Percentiles rank a stretch among this genome's conserved stretches.
phyloP scores from a whole-genome alignment of 306 rosid species.

The Geum urbanum region DNA sequence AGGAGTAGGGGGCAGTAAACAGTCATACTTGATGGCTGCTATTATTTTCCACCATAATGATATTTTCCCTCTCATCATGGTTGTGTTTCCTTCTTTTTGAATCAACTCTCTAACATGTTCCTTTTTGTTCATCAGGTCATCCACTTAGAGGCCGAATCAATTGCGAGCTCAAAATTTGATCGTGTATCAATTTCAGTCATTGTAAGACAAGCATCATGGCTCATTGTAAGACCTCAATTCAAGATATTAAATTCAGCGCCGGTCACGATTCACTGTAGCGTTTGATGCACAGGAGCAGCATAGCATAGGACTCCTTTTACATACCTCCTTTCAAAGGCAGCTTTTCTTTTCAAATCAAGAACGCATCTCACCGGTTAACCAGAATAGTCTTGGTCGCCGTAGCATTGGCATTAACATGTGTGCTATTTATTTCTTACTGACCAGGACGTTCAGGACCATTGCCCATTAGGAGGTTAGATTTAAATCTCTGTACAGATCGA shows the following conservation, averaged over 20 bases:
- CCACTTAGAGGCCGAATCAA: slow-evolving; percentile 17
- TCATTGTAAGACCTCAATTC: neutral
- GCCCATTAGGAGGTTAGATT: neutral
- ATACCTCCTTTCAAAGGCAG: neutral
- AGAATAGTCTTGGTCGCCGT: neutral
- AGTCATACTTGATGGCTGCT: neutral
- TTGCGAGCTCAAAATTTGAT: neutral
- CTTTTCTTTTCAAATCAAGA: slow-evolving; percentile 1
- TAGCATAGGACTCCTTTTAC: neutral
- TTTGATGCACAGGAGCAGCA: slow-evolving; percentile 1
- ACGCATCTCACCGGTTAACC: neutral
- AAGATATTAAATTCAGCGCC: slow-evolving; percentile 8
- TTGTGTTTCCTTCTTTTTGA: neutral
- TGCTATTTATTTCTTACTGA: slow-evolving; percentile 10
- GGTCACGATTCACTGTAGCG: neutral
- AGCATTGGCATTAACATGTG: neutral
- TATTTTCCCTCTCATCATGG: neutral
- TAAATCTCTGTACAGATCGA: slow-evolving; percentile 15
- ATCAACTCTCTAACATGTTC: neutral
- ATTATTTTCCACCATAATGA: neutral
- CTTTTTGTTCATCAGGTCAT: slow-evolving; percentile 17
- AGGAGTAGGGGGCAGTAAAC: neutral
- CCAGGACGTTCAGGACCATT: neutral
- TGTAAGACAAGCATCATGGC: neutral
- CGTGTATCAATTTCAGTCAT: neutral